Evolutionary conservation across 1,139 yeast species (phyloP).

Genomic region (Debaryomyces udenii): DNA sequence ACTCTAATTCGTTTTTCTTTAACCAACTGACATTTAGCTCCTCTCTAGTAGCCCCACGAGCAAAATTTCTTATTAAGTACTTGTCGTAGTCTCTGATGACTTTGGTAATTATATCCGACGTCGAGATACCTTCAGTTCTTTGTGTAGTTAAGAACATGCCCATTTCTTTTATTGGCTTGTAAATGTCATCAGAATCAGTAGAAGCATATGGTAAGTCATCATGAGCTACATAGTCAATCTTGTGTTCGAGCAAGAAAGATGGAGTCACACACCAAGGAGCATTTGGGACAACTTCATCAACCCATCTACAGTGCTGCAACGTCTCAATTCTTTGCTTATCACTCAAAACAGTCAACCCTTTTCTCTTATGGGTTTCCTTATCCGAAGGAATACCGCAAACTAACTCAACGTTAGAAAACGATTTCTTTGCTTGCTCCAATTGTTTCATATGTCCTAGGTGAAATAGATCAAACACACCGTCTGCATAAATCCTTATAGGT

Average conservation of each 20-base stretch:
- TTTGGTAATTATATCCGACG: conserved; percentile 93
- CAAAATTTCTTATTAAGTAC: conserved; percentile 94
- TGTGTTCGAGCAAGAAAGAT: conserved; percentile 74
- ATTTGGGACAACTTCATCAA: conserved; percentile 89
- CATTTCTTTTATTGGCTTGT: conserved; percentile 83
- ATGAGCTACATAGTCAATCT: conserved; percentile 95
- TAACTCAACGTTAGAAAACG: conserved; percentile 80
- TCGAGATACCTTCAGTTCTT: conserved; percentile 94
- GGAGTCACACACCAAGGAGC: conserved; percentile 97
- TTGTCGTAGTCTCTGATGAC: conserved; percentile 95
- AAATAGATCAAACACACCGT: conserved; percentile 95
- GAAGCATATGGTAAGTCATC: conserved; percentile 96
- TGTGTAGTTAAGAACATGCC: conserved; percentile 95
- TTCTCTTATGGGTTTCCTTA: conserved; percentile 84
- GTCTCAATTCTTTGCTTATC: conserved; percentile 91
- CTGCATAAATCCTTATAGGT: conserved; percentile 91
- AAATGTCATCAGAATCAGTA: conserved; percentile 84
- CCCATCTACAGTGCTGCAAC: conserved; percentile 91
- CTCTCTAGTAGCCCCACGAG: conserved; percentile 95
- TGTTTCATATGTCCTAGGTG: conserved; percentile 98
- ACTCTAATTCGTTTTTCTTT: conserved; percentile 92
- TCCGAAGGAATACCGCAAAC: conserved; percentile 94
- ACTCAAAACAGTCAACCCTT: conserved; percentile 88
- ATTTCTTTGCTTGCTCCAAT: conserved; percentile 92
- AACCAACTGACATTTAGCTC: conserved; percentile 97